A percentile compares a stretch with the other conserved stretches of the same genome.
Conservation (phyloP, 208 protist genomes). For the Trypanosoma scelopori region DNA sequence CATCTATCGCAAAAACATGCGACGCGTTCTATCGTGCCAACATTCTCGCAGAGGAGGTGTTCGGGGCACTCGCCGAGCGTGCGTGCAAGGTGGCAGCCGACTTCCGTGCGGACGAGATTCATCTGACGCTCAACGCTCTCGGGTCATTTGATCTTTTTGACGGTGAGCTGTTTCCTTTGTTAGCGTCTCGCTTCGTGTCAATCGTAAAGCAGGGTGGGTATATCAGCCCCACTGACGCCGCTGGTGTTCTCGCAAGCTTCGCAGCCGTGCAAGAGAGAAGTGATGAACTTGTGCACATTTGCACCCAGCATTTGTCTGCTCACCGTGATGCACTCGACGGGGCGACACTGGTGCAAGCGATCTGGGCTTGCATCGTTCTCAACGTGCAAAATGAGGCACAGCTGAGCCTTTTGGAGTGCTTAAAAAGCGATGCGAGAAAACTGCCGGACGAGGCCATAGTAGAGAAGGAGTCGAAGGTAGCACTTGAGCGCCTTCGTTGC, state of each 20-base stretch:
- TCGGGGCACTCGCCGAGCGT: conserved; percentile 85
- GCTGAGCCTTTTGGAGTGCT: conserved; percentile 54
- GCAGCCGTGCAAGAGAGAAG: conserved; percentile 85
- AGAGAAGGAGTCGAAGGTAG: conserved; percentile 14
- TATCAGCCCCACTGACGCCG: conserved; percentile 64
- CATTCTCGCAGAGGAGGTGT: conserved; percentile 72
- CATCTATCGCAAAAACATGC: conserved; percentile 73
- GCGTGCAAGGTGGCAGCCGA: conserved; percentile 75
- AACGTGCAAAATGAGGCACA: conserved; percentile 85
- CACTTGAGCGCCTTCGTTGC: conserved; percentile 25
- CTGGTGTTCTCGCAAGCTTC: conserved; percentile 77
- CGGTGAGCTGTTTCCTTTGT: conserved; percentile 86
- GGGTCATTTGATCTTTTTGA: conserved; percentile 89
- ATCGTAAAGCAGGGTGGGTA: conserved; percentile 59
- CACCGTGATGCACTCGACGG: conserved; percentile 48
- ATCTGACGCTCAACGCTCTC: conserved; percentile 64
- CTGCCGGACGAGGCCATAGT: conserved; percentile 15
- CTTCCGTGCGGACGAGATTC: conserved; percentile 79
- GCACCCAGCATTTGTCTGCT: conserved; percentile 58
- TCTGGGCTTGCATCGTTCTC: conserved; percentile 77
- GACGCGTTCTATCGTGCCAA: conserved; percentile 74
- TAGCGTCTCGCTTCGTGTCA: conserved; percentile 66
- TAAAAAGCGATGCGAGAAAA: conserved; percentile 17
- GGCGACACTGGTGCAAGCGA: conserved; percentile 47
- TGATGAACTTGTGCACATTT: conserved; percentile 81